Base-by-base conservation (phyloP, 1,284 basidiomycete genomes). In the Cutaneotrichosporon arboriforme region DNA sequence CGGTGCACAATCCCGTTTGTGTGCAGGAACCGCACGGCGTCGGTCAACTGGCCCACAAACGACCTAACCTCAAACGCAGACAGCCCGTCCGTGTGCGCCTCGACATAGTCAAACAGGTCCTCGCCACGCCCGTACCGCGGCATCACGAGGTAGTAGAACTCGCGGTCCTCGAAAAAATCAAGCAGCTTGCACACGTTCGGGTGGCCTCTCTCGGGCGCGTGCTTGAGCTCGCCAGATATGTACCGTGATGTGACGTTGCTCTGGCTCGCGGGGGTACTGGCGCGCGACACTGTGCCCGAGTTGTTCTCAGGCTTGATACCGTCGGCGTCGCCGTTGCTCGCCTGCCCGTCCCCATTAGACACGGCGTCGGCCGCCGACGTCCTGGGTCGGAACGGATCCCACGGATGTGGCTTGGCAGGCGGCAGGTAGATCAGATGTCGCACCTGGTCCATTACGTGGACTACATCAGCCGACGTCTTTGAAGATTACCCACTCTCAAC, bases 111-210 rank as follows among this genome's bases (percentile, higher is more conserved):
- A 69, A 98, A 98, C 14, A 98, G 80, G 76, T 98, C 94, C 38
- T 79, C 73, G 0, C 80, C 80, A 8, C 68, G 68, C 0, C 79
- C 78, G 45, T 77, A 79, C 46, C 76, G 72, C 5, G 80, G 78
- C 78, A 80, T 79, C 33, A 79, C 76, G 57, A 74, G 81, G 74
- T 97, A 97, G 74, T 98, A 98, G 68, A 90, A 97, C 75, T 97
- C 90, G 57, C 83, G 84, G 71, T 98, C 96, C 73, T 98, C 94
- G 73, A 97, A 98, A 71, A 97, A 98, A 73, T 98, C 96, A 52
- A 94, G 80, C 54, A 98, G 81, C 45, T 88, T 87, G 74, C 92
- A 94, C 52, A 98, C 69, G 58, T 73, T 75, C 14, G 74, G 74
- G 58, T 76, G 74, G 9, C 74, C 74, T 31, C 73, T 55, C 43